Base-by-base conservation (phyloP, 306 rosid genomes). In the Dryas octopetala region DNA sequence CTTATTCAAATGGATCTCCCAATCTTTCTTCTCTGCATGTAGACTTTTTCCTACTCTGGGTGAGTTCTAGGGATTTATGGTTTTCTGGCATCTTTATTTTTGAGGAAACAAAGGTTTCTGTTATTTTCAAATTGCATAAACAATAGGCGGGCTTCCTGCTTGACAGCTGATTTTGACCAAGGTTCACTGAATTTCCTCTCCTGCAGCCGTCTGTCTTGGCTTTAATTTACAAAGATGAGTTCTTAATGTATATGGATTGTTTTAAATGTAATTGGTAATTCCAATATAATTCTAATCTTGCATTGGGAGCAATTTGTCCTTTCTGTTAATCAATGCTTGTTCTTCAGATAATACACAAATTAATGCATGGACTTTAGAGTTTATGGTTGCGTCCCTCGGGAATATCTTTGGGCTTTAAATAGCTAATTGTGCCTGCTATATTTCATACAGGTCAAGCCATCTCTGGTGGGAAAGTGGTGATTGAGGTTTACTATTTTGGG, bases 401-500 rank as follows among this genome's bases (percentile, higher is more conserved):
- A 14, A 50, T 59, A 11, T 43, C 10, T 28, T 4, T 51, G 5
- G 17, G 66, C 28, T 13, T 47, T n/a, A 52, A 43, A 52, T 47
- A 4, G 62, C 58, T 78, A 78, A 67, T 44, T 74, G 15, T 83
- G 66, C 53, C 73, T 53, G 55, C 2, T 58, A 49, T 77, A 60
- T 71, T 84, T 75, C 46, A 17, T 76, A 79, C 85, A 91, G 93
- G 75, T 74, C 50, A 87, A 73, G 78, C 78, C 71, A 79, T 91
- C 52, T 47, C 76, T 47, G 84, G 90, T 4, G 98, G 98, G 74
- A 80, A 86, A 53, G 67, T 94, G 58, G 79, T 79, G 66, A 89
- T 91, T 62, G 88, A 86, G 44, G 97, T 94, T 79, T 86, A 88
- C 54, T 91, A 71, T 51, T 61, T 88, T 70, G 96, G 97, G 66